Percentiles rank a stretch among this genome's conserved stretches.
These are phyloP conservation scores for Leccinum ponderosum DNA, from an alignment of 1,284 basidiomycete species.

Conservation along the genomic window DNA sequence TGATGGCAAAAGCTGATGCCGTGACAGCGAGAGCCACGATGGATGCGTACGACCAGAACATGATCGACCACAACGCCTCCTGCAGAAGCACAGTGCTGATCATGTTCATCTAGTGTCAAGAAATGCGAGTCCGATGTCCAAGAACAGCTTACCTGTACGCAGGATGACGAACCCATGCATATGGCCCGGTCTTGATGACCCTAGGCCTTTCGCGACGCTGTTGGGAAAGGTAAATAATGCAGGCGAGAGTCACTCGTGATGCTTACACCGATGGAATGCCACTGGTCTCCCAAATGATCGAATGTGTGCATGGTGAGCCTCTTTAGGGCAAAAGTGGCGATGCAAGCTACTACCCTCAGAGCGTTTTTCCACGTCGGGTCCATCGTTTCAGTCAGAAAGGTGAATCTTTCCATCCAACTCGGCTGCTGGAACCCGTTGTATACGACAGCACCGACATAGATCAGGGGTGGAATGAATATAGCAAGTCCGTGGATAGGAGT, in stretches of 20 bases:
- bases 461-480: slow-evolving; percentile 13
- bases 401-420: slow-evolving; percentile 26
- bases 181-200: slow-evolving; percentile 34
- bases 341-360: slow-evolving; percentile 21
- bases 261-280: slow-evolving; percentile 28
- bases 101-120: neutral
- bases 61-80: slow-evolving; percentile 21
- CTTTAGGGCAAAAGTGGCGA: neutral
- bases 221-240: neutral
- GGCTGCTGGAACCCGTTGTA: slow-evolving; percentile 28
- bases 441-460: slow-evolving; percentile 20
- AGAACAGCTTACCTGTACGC: slow-evolving; percentile 18
- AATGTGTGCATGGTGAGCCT: neutral
- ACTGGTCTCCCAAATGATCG: slow-evolving; percentile 26
- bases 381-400: slow-evolving; percentile 11
- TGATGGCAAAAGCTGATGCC: slow-evolving; percentile 26
- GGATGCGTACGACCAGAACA: slow-evolving; percentile 36
- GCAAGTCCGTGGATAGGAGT: slow-evolving; percentile 26
- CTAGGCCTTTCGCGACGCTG: slow-evolving; percentile 35
- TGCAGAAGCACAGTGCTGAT: slow-evolving; percentile 26
- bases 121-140: too few relatives aligned
- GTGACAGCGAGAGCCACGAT: slow-evolving; percentile 24
- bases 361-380: neutral
- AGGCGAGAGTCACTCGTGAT: rapidly evolving
- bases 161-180: slow-evolving; percentile 35